Conservation (phyloP, 768 basidiomycete genomes). For the Pleurotus pulmonarius region DNA sequence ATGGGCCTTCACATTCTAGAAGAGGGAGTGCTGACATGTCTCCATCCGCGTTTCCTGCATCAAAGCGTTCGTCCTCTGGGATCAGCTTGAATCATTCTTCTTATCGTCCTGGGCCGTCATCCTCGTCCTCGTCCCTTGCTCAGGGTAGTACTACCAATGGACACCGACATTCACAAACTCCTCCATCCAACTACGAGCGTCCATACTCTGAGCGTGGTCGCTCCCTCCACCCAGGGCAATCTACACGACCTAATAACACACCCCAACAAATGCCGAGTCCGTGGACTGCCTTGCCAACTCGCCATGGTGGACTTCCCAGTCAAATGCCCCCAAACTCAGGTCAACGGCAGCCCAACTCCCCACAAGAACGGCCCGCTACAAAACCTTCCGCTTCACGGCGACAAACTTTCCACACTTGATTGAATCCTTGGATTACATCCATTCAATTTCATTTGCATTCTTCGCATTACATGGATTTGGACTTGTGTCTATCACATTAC, state of each 20-base stretch:
- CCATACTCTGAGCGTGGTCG: constrained; percentile 1
- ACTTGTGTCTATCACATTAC: constrained; percentile 1
- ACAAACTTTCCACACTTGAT: background rate
- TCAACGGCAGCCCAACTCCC: background rate
- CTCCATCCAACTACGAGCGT: constrained; percentile 1
- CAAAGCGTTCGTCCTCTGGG: constrained; percentile 1
- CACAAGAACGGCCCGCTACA: background rate
- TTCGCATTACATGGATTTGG: constrained; percentile 5
- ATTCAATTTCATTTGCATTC: background rate
- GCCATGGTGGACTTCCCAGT: background rate
- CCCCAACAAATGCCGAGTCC: background rate
- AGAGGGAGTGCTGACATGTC: constrained; percentile 6
- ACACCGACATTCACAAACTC: background rate
- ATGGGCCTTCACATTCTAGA: background rate
- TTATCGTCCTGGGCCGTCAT: background rate
- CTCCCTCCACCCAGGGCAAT: background rate
- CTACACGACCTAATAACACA: background rate
- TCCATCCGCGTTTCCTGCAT: background rate
- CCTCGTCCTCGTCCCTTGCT: background rate
- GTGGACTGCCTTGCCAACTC: constrained; percentile 5
- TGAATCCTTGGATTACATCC: background rate
- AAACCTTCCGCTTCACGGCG: background rate
- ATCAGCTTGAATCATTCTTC: background rate
- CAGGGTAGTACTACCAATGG: background rate
- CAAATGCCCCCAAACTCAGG: background rate